A percentile compares a stretch with the other conserved stretches of the same genome.
These are phyloP conservation scores for Debaryomyces nepalensis DNA, from an alignment of 1,139 yeast species.

Conservation along the genomic window DNA sequence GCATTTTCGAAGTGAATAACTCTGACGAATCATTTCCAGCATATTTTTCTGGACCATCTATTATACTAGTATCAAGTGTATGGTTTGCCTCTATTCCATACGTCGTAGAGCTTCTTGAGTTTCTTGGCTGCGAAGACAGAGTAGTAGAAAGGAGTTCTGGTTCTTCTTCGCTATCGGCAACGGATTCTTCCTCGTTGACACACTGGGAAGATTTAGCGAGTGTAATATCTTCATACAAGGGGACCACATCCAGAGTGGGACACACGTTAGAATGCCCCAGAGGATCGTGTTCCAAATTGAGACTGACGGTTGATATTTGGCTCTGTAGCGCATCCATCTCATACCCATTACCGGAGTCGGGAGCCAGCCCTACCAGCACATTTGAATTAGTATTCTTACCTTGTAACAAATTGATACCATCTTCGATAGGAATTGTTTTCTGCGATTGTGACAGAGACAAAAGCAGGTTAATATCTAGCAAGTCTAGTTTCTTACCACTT, in stretches of 20 bases:
- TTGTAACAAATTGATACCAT: slow-evolving; percentile 6
- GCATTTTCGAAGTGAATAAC: slow-evolving; percentile 4
- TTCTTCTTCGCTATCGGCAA: slow-evolving; percentile 22
- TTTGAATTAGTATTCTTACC: background rate
- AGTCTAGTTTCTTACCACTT: slow-evolving; percentile 8
- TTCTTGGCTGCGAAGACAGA: slow-evolving; percentile 7
- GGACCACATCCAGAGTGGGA: too few species aligned
- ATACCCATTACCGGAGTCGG: background rate
- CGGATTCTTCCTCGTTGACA: slow-evolving; percentile 8
- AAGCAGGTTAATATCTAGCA: slow-evolving; percentile 13
- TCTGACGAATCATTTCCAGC: background rate
- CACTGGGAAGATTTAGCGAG: background rate
- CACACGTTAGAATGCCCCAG: background rate
- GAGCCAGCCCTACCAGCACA: background rate
- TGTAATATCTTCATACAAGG: too few species aligned
- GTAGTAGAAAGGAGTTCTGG: slow-evolving; percentile 15
- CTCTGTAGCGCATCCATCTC: slow-evolving; percentile 7
- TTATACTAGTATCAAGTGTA: slow-evolving; percentile 5
- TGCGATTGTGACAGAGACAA: slow-evolving; percentile 14
- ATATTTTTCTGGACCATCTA: background rate
- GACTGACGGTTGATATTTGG: slow-evolving; percentile 10
- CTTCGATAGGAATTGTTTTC: slow-evolving; percentile 8
- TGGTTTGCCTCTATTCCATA: background rate
- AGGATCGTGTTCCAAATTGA: background rate
- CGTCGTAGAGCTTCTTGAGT: slow-evolving; percentile 4